phyloP scores from a whole-genome alignment of 495 filamentous ascomycete species.

The Cercophora newfieldiana region DNA sequence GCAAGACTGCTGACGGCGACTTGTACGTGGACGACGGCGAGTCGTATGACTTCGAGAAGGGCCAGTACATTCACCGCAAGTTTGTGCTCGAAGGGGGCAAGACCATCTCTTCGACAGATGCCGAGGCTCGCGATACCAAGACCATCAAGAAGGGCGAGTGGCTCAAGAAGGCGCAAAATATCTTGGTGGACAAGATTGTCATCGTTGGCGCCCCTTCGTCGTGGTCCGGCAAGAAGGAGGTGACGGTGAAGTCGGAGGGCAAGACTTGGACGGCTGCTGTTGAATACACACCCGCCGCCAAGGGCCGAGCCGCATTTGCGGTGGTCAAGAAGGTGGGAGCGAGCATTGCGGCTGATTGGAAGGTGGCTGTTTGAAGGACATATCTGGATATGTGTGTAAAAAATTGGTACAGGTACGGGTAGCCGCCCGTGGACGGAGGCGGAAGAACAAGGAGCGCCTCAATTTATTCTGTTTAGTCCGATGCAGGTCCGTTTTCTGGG shows the following conservation, averaged over 20 bases:
- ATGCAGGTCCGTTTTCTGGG: not conserved
- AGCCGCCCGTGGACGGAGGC: not conserved
- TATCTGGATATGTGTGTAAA: not conserved
- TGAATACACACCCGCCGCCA: constrained; percentile 58
- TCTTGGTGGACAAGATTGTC: constrained; percentile 79
- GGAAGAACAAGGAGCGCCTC: constrained; percentile 6
- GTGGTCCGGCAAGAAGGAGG: constrained; percentile 69
- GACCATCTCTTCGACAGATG: constrained; percentile 52
- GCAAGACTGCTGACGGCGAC: constrained; percentile 68
- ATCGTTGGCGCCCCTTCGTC: constrained; percentile 72
- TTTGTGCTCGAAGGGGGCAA: constrained; percentile 59
- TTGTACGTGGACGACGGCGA: constrained; percentile 95
- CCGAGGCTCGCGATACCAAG: constrained; percentile 53
- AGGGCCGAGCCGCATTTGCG: constrained; percentile 71
- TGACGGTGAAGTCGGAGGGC: constrained; percentile 68
- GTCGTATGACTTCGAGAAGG: constrained; percentile 81
- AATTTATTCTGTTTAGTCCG: not conserved
- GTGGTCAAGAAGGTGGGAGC: constrained; percentile 78
- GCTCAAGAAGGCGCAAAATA: constrained; percentile 70
- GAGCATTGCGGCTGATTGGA: constrained; percentile 78
- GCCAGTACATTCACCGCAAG: constrained; percentile 79
- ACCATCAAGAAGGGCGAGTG: constrained; percentile 69
- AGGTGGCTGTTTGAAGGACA: constrained; percentile 54
- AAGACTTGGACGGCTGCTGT: constrained; percentile 59
- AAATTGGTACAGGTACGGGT: not conserved